Evolutionary conservation across 352 stramenopile species (phyloP), one percentile per base, ranked within the genome.

Genomic region (Thalassiosira exigua): DNA sequence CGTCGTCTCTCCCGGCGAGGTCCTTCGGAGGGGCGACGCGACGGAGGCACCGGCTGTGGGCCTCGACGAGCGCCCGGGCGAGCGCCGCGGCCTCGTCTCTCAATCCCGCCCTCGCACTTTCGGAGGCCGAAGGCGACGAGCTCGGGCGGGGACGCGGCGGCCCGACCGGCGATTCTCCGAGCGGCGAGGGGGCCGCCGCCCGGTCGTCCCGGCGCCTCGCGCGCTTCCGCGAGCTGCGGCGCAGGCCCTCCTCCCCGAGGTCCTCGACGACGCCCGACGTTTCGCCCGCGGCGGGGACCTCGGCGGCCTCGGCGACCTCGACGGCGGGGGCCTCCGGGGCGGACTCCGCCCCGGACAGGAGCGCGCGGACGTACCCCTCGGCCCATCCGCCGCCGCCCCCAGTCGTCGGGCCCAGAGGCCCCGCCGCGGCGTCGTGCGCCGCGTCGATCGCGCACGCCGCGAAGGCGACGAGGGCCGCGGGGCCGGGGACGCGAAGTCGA

Each of bases 61-160:
- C 32, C 58, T 86, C 60, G 2, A 89, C 70, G 41, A 89, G 79
- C 19, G 66, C 21, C 56, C 84, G 78, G n/a, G 85, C 80, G n/a
- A 88, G 57, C 2, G 84, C 50, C 0, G 64, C 72, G 21, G 75
- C 50, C 73, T 79, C 79, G 24, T 88, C 51, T 36, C 77, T 75
- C 65, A 90, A 76, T 78, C 90, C 81, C 7, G 66, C 69, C 19
- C 81, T 72, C 5, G 62, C 24, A 12, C 24, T 14, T 54, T 70
- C 70, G 7, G 27, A 60, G 21, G 17, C 22, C 32, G 48, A 17
- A 4, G 52, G 58, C 14, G 42, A 44, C 24, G 32, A 39, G 24
- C 4, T 36, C 22, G 26, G 26, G 32, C 51, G n/a, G 32, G 51
- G 51, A n/a, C n/a, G n/a, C n/a, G n/a, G n/a, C n/a, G n/a, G n/a